These are phyloP conservation scores for Zymoseptoria crescenta DNA, from an alignment of 2,329 filamentous ascomycete genomes.

Conservation along the genomic window DNA sequence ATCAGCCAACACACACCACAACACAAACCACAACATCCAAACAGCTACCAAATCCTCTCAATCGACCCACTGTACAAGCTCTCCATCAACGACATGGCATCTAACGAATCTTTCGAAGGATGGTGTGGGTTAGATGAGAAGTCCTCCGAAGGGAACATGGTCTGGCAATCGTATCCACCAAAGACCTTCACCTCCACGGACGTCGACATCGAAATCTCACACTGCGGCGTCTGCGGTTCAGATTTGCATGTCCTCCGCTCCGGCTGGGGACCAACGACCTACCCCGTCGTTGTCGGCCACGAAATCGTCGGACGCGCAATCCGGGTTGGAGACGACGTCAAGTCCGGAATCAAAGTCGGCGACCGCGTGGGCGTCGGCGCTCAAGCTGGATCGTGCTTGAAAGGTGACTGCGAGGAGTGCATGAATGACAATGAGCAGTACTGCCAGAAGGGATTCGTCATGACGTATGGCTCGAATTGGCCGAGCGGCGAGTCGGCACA, in stretches of 20 bases:
- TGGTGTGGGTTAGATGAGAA: constrained; percentile 47
- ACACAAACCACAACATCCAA: not conserved
- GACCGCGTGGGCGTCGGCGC: constrained; percentile 45
- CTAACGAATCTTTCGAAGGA: constrained; percentile 47
- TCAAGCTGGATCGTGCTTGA: constrained; percentile 42
- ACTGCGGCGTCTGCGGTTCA: constrained; percentile 31
- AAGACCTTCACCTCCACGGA: constrained; percentile 36
- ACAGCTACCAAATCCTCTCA: not conserved
- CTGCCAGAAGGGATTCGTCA: constrained; percentile 28
- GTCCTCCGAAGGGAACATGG: constrained; percentile 47
- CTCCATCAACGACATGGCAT: constrained; percentile 6
- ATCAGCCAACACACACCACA: not conserved
- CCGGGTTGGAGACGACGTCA: constrained; percentile 26
- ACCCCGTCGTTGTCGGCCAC: constrained; percentile 27
- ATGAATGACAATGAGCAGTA: constrained; percentile 37
- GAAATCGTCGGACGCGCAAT: constrained; percentile 30
- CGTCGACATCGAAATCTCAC: constrained; percentile 35
- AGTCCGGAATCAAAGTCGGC: constrained; percentile 28
- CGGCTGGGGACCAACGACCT: constrained; percentile 32
- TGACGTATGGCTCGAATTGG: constrained; percentile 22
- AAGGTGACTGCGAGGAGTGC: constrained; percentile 47
- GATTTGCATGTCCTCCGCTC: constrained; percentile 27
- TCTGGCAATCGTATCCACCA: constrained; percentile 39
- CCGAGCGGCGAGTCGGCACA: constrained; percentile 41
- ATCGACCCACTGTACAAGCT: not conserved